Percentiles rank a stretch among this genome's conserved stretches.
phyloP scores from a whole-genome alignment of 495 filamentous ascomycete genomes.

The Astrocystis sublimbata region DNA sequence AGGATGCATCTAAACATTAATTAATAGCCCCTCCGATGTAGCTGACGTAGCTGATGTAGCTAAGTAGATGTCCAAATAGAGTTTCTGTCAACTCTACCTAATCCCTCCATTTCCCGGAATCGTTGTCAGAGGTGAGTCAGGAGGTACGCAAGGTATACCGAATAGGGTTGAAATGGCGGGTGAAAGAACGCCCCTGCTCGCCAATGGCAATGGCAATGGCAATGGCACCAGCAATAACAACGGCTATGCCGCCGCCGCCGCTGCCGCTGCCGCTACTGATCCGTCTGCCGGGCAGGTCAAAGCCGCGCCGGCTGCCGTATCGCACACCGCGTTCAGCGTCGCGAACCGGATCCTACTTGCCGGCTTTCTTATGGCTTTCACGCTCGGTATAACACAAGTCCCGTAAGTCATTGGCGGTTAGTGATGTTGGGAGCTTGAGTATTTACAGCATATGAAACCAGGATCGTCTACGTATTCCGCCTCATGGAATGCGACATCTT shows the following conservation, averaged over 20 bases:
- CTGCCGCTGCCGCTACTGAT: too few relatives aligned
- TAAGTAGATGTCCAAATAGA: neutral
- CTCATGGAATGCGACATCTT: slow-evolving; percentile 61
- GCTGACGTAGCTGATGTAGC: too few relatives aligned
- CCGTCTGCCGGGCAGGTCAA: neutral
- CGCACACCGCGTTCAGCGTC: slow-evolving; percentile 26
- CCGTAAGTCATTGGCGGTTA: slow-evolving; percentile 40
- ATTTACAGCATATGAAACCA: slow-evolving; percentile 15
- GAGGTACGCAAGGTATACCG: too few relatives aligned
- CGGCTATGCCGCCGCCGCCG: too few relatives aligned
- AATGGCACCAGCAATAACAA: slow-evolving; percentile 18
- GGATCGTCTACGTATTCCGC: slow-evolving; percentile 59
- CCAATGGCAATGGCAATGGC: slow-evolving; percentile 17
- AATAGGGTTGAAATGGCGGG: slow-evolving; percentile 7
- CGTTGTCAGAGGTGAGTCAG: too few relatives aligned
- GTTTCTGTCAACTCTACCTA: neutral
- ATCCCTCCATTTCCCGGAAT: too few relatives aligned
- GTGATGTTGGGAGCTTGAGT: neutral
- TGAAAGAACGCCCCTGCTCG: slow-evolving; percentile 33
- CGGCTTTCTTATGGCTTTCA: slow-evolving; percentile 56
- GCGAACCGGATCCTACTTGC: slow-evolving; percentile 51
- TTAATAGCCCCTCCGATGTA: neutral
- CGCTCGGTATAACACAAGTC: slow-evolving; percentile 60
- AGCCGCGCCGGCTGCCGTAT: slow-evolving; percentile 7
- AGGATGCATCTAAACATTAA: neutral